Conservation (phyloP, 169 alveolate species). For the Amoebophrya sp. region DNA sequence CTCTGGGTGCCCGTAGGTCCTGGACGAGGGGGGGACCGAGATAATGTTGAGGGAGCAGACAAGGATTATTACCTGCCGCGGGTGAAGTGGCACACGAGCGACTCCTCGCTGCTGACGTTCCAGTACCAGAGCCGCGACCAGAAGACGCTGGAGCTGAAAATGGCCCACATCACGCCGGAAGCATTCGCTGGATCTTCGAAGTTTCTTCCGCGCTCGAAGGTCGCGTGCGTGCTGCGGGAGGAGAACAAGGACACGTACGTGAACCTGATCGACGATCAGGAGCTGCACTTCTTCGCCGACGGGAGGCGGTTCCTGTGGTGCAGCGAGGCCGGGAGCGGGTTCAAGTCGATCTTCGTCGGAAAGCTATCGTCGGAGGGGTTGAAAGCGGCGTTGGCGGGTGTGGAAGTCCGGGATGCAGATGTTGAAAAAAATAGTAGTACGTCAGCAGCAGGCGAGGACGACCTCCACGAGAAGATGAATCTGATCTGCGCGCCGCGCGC, state of each 20-base stretch:
- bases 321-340: neutral
- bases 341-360: neutral
- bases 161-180: too few relatives aligned
- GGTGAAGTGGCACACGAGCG: neutral
- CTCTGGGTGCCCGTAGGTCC: too few relatives aligned
- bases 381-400: too few relatives aligned
- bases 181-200: too few relatives aligned
- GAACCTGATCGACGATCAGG: neutral
- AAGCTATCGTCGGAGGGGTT: too few relatives aligned
- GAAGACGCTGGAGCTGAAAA: neutral
- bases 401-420: too few relatives aligned
- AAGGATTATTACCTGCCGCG: neutral
- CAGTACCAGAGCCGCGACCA: neutral
- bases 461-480: too few relatives aligned
- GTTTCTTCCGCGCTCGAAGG: too few relatives aligned
- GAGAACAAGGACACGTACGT: neutral
- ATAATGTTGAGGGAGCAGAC: neutral
- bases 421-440: too few relatives aligned
- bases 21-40: neutral
- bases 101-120: neutral
- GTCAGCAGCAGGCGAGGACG: too few relatives aligned
- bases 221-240: neutral
- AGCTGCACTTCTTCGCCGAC: neutral
- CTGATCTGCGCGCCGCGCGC: too few relatives aligned
- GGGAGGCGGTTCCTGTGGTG: neutral